phyloP scores from a whole-genome alignment of 2,329 filamentous ascomycete species.

The Fusarium acutatum region DNA sequence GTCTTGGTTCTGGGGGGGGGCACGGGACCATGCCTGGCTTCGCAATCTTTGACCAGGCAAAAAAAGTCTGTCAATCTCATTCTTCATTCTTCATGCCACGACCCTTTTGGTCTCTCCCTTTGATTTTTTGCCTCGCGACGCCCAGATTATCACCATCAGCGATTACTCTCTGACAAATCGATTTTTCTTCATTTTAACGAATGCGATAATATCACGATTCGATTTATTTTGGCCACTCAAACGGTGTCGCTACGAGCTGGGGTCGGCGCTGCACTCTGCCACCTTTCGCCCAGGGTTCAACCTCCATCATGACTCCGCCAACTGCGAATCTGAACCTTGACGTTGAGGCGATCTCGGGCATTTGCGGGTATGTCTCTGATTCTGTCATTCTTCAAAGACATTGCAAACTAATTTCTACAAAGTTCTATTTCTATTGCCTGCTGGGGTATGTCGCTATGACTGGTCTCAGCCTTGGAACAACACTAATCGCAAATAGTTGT shows the following conservation, averaged over 20 bases:
- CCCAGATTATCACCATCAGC: neutral
- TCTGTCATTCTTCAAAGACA: neutral
- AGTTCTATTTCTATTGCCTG: constrained; percentile 96
- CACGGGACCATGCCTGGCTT: constrained; percentile 37
- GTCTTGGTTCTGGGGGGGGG: constrained; percentile 27
- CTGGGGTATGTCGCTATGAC: constrained; percentile 63
- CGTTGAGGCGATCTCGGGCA: constrained; percentile 90
- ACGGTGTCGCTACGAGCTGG: constrained; percentile 11
- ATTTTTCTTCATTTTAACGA: neutral
- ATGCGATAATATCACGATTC: constrained; percentile 14
- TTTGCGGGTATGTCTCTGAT: constrained; percentile 74
- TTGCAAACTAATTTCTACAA: constrained; percentile 13
- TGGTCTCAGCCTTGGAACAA: neutral
- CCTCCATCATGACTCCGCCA: constrained; percentile 60
- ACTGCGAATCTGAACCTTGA: constrained; percentile 74
- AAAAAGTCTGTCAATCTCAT: constrained; percentile 37
- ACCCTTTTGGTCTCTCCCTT: constrained; percentile 33
- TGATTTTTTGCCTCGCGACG: constrained; percentile 13
- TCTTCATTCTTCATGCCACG: neutral
- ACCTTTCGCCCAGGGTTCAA: constrained; percentile 26
- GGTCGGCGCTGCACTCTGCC: constrained; percentile 20
- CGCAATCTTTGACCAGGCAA: constrained; percentile 11
- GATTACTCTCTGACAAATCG: neutral
- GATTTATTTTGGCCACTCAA: neutral
- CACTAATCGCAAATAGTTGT: constrained; percentile 65